Conservation (phyloP, 208 protist species). For the Leishmania tarentolae region DNA sequence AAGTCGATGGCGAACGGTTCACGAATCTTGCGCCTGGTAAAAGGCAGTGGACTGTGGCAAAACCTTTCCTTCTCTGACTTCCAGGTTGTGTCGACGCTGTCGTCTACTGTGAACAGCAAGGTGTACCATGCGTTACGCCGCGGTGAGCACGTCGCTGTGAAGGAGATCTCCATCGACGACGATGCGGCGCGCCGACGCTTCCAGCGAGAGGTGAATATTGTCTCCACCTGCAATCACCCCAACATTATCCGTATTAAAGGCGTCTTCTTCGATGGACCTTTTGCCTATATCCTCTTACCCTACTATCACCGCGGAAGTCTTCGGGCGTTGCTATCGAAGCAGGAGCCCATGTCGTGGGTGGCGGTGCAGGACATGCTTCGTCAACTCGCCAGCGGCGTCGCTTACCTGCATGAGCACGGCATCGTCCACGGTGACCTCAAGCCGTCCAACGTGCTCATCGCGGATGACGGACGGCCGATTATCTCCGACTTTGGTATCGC, state of each 20-base stretch:
- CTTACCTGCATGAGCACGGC: conserved; percentile 77
- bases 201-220: conserved; percentile 65
- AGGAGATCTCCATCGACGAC: conserved; percentile 64
- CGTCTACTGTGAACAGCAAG: conserved; percentile 70
- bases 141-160: conserved; percentile 68
- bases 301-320: conserved; percentile 62
- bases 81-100: conserved; percentile 53
- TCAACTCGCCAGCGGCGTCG: conserved; percentile 62
- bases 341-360: conserved; percentile 47
- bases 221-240: conserved; percentile 57
- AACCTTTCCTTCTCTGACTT: conserved; percentile 71
- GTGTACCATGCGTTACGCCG: conserved; percentile 61
- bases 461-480: conserved; percentile 57
- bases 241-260: conserved; percentile 74
- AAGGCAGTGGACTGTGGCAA: conserved; percentile 73
- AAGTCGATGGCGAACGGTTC: conserved; percentile 65
- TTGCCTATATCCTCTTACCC: conserved; percentile 68
- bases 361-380: conserved; percentile 68
- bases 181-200: conserved; percentile 49
- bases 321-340: conserved; percentile 31
- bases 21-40: conserved; percentile 63
- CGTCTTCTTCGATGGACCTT: conserved; percentile 78
- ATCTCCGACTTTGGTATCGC: conserved; percentile 88
- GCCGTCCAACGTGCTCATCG: conserved; percentile 77
- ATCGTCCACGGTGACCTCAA: conserved; percentile 81